Evolutionary conservation across 106 monocot genomes (phyloP), one percentile per base, ranked within the genome.

Genomic region (Alisma plantagoaquatica): DNA sequence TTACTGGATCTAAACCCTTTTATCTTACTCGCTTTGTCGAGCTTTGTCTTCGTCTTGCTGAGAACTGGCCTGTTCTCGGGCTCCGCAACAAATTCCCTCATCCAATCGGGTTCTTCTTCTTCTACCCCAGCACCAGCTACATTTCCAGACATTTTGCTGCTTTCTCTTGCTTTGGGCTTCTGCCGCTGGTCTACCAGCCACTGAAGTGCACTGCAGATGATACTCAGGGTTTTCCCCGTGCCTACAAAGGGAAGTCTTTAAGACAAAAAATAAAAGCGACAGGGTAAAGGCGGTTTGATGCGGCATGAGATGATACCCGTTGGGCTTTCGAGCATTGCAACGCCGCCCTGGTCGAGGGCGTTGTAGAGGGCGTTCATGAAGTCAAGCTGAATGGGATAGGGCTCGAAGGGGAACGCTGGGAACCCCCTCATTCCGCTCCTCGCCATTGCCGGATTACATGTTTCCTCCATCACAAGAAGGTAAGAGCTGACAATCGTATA

Each of bases 271-370:
- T n/a, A n/a, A n/a, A n/a, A n/a, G n/a, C n/a, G n/a, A n/a, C n/a
- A n/a, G n/a, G n/a, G n/a, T n/a, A n/a, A n/a, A n/a, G n/a, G n/a
- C n/a, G n/a, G n/a, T n/a, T n/a, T n/a, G n/a, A n/a, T n/a, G n/a
- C n/a, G n/a, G n/a, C n/a, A n/a, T n/a, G n/a, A n/a, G n/a, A n/a
- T n/a, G n/a, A n/a, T n/a, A 83, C 92, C 93, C 27, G 94, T 96
- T 53, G 94, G 94, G 68, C 88, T 88, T 60, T 96, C 94, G 61
- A 96, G 88, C 78, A 96, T 80, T 69, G 88, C 75, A 59, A 96
- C 58, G 29, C 84, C 77, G 43, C 94, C 94, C 22, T 31, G 33
- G 29, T 88, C 72, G 42, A 96, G 84, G 33, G 88, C 77, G 1
- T 63, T 70, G 71, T 96, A 96, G 51, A 96, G 94, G 58, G 75